Evolutionary conservation across 345 rosid genomes (phyloP), one percentile per base, ranked within the genome.

Genomic region (Lagerstroemia speciosa): DNA sequence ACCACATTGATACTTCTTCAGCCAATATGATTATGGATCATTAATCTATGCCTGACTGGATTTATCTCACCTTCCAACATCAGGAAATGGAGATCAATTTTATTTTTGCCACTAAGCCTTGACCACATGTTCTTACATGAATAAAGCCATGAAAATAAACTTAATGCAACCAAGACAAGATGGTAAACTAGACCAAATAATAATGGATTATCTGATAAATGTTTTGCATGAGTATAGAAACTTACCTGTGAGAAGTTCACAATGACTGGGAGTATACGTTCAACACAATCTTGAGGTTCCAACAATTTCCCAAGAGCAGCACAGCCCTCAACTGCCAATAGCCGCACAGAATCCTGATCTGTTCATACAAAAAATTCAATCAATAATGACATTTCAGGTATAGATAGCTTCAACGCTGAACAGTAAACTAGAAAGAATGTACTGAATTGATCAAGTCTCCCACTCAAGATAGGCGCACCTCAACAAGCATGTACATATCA

Each of bases 331-430:
- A 93, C 98, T 11, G 97, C 94, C 86, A 93, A 78, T 68, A 93
- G 75, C 43, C 98, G 86, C 66, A 93, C 98, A 46, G 98, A 93
- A 86, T 93, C 98, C 77, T 93, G 98, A 77, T 93, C 97, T 93
- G 89, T 29, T 40, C 73, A 38, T 27, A 67, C 70, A n/a, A 65
- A 67, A 20, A 2, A 36, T 33, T 40, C 32, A 65, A 64, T 1
- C 20, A 67, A 53, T 30, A 9, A 55, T n/a, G 43, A 50, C 11
- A 27, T 37, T 65, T 40, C 67, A 65, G 32, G 16, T 8, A 65
- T 12, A 65, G 67, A 34, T 33, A 64, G 29, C 11, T 24, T 53
- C 8, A 10, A 7, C 7, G 0, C 60, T 53, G 2, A 53, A 53
- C 6, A 53, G 24, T 5, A n/a, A n/a, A 53, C 60, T 3, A 17